phyloP scores from a whole-genome alignment of 2,329 filamentous ascomycete species.

The Emericellopsis atlantica region DNA sequence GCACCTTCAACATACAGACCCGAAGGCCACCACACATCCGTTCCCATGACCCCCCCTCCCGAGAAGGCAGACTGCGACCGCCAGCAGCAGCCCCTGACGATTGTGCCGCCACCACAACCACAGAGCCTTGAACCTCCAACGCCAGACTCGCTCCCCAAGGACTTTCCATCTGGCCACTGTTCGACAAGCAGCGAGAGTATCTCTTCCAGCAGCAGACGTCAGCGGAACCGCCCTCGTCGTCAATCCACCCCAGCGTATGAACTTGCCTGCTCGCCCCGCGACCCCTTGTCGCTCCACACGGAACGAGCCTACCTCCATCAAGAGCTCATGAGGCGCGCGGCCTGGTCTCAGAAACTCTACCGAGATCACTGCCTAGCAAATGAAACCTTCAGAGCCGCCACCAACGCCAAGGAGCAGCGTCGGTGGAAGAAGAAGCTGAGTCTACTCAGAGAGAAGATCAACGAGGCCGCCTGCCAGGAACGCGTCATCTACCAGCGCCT shows the following conservation, averaged over 20 bases:
- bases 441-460: slow-evolving; percentile 27
- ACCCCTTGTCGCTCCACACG: slow-evolving; percentile 26
- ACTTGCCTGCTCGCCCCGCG: slow-evolving; percentile 20
- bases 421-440: slow-evolving; percentile 21
- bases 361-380: slow-evolving; percentile 23
- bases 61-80: neutral
- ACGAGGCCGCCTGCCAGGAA: slow-evolving; percentile 32
- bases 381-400: slow-evolving; percentile 17
- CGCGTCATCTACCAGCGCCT: slow-evolving; percentile 29
- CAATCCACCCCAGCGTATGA: slow-evolving; percentile 2
- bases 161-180: slow-evolving; percentile 1
- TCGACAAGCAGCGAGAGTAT: neutral
- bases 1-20: neutral
- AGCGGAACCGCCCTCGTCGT: neutral
- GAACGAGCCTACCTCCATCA: slow-evolving; percentile 33
- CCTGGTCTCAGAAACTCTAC: slow-evolving; percentile 23
- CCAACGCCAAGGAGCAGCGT: slow-evolving; percentile 6
- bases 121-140: neutral
- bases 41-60: neutral
- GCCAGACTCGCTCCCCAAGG: neutral
- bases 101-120: neutral
- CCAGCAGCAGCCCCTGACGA: neutral
- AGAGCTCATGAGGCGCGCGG: slow-evolving; percentile 26
- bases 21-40: neutral
- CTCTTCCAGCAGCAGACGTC: neutral